Percentiles rank a stretch among this genome's conserved stretches.
These are phyloP conservation scores for Xylariaceae sp. DNA, from an alignment of 2,329 filamentous ascomycete genomes.

Conservation along the genomic window DNA sequence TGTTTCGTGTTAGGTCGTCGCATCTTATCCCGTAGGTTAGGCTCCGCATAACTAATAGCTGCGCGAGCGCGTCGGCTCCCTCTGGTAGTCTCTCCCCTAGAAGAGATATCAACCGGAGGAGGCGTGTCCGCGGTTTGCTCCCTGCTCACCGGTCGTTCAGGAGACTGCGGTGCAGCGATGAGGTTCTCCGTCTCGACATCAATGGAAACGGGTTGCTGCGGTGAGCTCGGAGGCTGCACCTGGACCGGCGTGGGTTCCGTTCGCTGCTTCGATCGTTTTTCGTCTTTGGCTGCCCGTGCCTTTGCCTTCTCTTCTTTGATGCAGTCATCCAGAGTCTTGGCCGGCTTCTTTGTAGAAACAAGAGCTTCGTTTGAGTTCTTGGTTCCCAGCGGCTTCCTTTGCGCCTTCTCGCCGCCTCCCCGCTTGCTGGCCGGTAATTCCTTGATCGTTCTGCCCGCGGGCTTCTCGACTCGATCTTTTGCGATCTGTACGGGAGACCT, in stretches of 20 bases:
- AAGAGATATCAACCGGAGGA: constrained; percentile 53
- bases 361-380: constrained; percentile 59
- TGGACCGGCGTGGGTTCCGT: constrained; percentile 29
- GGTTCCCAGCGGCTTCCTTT: constrained; percentile 46
- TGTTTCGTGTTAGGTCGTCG: constrained; percentile 67
- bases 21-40: constrained; percentile 79
- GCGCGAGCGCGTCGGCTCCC: constrained; percentile 62
- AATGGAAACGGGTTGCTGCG: constrained; percentile 21
- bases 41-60: constrained; percentile 75
- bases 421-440: constrained; percentile 40
- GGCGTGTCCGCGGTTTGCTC: constrained; percentile 49
- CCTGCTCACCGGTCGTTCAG: constrained; percentile 38
- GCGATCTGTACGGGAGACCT: constrained; percentile 32
- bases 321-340: constrained; percentile 33
- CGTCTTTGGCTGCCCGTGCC: constrained; percentile 28
- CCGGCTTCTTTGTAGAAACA: constrained; percentile 51
- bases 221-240: constrained; percentile 21
- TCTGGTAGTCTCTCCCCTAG: constrained; percentile 53
- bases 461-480: constrained; percentile 32
- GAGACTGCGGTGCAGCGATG: constrained; percentile 45
- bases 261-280: constrained; percentile 14
- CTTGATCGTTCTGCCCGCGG: constrained; percentile 39
- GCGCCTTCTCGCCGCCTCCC: constrained; percentile 35
- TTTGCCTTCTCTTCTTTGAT: constrained; percentile 38
- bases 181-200: constrained; percentile 32